A percentile compares a stretch with the other conserved stretches of the same genome.
phyloP scores from a whole-genome alignment of 179 eudicot genomes.

The Nepenthes alata region DNA sequence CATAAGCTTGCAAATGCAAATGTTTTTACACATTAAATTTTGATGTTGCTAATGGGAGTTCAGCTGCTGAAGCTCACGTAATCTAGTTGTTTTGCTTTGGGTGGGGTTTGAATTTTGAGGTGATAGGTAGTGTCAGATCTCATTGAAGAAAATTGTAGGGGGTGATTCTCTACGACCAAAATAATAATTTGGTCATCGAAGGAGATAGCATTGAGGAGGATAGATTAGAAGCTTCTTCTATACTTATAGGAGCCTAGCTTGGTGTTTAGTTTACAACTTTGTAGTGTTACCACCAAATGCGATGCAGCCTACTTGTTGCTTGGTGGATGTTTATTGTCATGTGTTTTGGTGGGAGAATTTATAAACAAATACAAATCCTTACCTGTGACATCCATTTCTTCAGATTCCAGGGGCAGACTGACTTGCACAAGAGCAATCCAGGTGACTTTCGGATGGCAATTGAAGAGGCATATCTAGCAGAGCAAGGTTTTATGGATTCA shows the following conservation, averaged over 20 bases:
- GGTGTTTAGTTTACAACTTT: too few relatives aligned
- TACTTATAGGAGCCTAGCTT: too few relatives aligned
- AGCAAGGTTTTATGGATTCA: constrained; percentile 47
- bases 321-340: too few relatives aligned
- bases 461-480: constrained; percentile 81
- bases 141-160: too few relatives aligned
- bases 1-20: neutral
- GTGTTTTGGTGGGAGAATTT: neutral
- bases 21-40: neutral
- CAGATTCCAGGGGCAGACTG: constrained; percentile 92
- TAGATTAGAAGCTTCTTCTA: too few relatives aligned
- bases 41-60: neutral
- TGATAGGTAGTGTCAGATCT: too few relatives aligned
- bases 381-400: neutral
- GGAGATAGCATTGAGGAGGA: too few relatives aligned
- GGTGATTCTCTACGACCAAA: too few relatives aligned
- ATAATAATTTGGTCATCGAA: too few relatives aligned
- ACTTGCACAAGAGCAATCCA: constrained; percentile 77
- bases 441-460: constrained; percentile 73
- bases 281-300: too few relatives aligned
- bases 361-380: neutral
- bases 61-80: neutral
- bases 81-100: neutral
- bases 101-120: too few relatives aligned
- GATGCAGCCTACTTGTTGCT: too few relatives aligned